Conservation (phyloP, 805 yeast species). For the Teunomyces tritomae region DNA sequence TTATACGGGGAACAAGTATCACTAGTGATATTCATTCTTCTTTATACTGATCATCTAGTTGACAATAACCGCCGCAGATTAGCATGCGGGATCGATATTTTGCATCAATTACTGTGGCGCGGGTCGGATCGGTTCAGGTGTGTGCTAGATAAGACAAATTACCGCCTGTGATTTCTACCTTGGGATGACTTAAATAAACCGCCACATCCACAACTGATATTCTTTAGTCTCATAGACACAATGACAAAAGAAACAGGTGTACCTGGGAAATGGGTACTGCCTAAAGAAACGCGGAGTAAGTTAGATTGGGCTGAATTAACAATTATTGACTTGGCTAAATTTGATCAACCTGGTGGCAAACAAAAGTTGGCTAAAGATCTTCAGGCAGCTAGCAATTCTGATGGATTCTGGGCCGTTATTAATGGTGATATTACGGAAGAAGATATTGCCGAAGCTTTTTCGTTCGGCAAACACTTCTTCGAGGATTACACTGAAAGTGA, state of each 20-base stretch:
- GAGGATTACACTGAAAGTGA: slow-evolving; percentile 24
- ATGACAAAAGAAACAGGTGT: neutral
- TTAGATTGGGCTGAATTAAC: slow-evolving; percentile 33
- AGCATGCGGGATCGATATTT: neutral
- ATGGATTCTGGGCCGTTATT: slow-evolving; percentile 32
- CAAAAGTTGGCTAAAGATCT: slow-evolving; percentile 24
- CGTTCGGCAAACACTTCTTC: slow-evolving; percentile 27
- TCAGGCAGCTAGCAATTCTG: slow-evolving; percentile 23
- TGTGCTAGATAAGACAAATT: neutral
- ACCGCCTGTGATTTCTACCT: neutral
- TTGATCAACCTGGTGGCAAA: slow-evolving; percentile 26
- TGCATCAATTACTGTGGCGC: neutral
- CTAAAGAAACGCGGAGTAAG: slow-evolving; percentile 22
- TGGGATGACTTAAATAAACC: neutral
- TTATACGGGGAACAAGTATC: no score
- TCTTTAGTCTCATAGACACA: no score
- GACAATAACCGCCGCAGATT: no score
- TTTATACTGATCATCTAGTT: no score
- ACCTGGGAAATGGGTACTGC: slow-evolving; percentile 21
- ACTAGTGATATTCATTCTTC: no score
- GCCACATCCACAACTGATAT: neutral
- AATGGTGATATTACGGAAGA: slow-evolving; percentile 24
- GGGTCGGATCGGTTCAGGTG: neutral
- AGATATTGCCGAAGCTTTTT: slow-evolving; percentile 23
- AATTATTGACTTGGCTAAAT: slow-evolving; percentile 24